Percentiles rank a stretch among this genome's conserved stretches.
Evolutionary conservation across 768 basidiomycete genomes (phyloP).

Genomic region (Tricholoma flavovirens): DNA sequence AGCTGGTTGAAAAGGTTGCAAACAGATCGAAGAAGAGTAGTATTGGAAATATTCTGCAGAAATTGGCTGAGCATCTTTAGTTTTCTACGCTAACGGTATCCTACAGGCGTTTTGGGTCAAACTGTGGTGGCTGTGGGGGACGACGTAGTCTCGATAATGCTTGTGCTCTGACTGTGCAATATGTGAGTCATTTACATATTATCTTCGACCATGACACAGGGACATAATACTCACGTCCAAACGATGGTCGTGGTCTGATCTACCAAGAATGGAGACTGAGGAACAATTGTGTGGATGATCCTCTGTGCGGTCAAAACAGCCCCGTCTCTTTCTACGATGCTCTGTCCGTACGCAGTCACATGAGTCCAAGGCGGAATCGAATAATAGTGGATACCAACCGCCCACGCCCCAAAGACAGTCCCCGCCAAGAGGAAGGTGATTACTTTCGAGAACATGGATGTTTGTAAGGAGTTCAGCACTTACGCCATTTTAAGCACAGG

Average conservation of each 20-base stretch:
- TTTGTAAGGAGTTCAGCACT: not conserved
- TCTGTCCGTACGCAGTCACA: not conserved
- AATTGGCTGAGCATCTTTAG: too few relatives aligned
- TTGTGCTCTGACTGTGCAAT: slow-evolving; percentile 15
- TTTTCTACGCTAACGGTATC: too few relatives aligned
- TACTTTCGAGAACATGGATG: not conserved
- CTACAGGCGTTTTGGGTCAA: not conserved
- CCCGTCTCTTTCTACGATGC: not conserved
- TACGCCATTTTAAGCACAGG: not conserved
- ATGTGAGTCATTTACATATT: not conserved
- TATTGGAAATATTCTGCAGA: too few relatives aligned
- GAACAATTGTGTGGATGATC: slow-evolving; percentile 16
- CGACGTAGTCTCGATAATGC: slow-evolving; percentile 7
- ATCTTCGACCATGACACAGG: not conserved
- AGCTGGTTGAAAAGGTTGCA: too few relatives aligned
- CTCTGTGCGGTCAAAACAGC: slow-evolving; percentile 15
- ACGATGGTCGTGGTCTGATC: slow-evolving; percentile 17
- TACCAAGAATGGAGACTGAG: slow-evolving; percentile 19
- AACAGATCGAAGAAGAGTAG: too few relatives aligned
- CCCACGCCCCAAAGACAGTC: not conserved
- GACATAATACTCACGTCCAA: slow-evolving; percentile 20
- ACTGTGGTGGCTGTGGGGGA: not conserved
- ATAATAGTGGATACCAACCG: not conserved
- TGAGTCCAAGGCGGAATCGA: not conserved
- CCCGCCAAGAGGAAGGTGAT: not conserved